phyloP scores from a whole-genome alignment of 2,329 filamentous ascomycete genomes.

The Botrytis fabae region DNA sequence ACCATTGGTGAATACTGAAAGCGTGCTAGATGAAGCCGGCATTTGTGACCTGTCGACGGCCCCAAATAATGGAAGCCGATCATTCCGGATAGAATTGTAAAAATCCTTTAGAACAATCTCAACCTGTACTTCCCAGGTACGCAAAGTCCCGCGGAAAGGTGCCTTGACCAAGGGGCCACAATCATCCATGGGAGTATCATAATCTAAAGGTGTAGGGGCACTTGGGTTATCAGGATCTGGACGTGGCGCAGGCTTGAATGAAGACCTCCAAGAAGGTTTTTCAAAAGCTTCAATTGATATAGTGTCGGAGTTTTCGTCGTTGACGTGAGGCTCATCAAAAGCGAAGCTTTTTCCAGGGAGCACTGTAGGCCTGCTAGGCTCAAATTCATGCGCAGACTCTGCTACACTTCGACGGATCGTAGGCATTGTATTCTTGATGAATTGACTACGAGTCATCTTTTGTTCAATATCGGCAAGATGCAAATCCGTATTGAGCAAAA shows the following conservation, averaged over 20 bases:
- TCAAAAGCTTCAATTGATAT: constrained; percentile 39
- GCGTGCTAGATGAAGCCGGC: constrained; percentile 53
- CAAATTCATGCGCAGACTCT: constrained; percentile 70
- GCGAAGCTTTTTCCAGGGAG: constrained; percentile 45
- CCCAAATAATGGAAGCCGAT: constrained; percentile 83
- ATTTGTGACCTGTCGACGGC: constrained; percentile 50
- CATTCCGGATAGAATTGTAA: constrained; percentile 83
- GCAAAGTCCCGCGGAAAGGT: constrained; percentile 72
- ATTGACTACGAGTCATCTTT: constrained; percentile 94
- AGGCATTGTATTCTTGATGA: constrained; percentile 93
- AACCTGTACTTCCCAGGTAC: constrained; percentile 84
- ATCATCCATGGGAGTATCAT: constrained; percentile 48
- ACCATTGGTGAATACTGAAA: constrained; percentile 66
- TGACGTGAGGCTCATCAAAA: constrained; percentile 28
- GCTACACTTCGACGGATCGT: constrained; percentile 77
- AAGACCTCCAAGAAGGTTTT: constrained; percentile 39
- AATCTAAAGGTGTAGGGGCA: constrained; percentile 42
- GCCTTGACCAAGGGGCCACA: constrained; percentile 76
- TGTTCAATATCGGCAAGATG: constrained; percentile 93
- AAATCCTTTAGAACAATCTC: constrained; percentile 91
- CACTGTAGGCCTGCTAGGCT: constrained; percentile 52
- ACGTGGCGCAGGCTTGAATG: constrained; percentile 39
- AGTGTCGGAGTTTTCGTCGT: constrained; percentile 25
- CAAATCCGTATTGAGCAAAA: constrained; percentile 93
- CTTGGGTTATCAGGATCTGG: constrained; percentile 43